phyloP scores from a whole-genome alignment of 1,139 yeast genomes.

The Zygosaccharomyces sapae region DNA sequence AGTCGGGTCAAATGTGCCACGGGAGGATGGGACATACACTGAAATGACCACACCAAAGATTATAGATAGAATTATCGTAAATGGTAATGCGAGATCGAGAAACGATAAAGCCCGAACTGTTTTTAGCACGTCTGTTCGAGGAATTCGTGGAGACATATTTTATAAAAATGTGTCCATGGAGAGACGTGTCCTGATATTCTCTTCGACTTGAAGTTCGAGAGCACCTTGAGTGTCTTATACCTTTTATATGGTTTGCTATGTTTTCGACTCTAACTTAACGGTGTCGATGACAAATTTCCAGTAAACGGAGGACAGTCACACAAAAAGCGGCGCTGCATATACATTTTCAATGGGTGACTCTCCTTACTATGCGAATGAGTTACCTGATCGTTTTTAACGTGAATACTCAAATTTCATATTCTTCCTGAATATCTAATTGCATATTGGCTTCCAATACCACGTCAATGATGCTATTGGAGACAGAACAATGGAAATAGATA shows the following conservation, averaged over 20 bases:
- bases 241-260: neutral
- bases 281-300: neutral
- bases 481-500: neutral
- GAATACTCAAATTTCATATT: neutral
- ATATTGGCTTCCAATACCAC: neutral
- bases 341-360: neutral
- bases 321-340: neutral
- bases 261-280: neutral
- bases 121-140: slow-evolving; percentile 1
- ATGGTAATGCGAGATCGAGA: slow-evolving; percentile 11
- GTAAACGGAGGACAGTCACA: neutral
- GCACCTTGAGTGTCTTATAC: neutral
- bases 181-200: neutral
- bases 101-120: slow-evolving; percentile 7
- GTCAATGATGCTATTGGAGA: neutral
- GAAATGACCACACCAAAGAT: slow-evolving; percentile 12
- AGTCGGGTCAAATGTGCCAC: slow-evolving; percentile 12
- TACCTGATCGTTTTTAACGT: neutral
- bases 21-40: slow-evolving; percentile 15
- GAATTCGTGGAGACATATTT: neutral
- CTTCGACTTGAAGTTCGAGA: neutral
- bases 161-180: neutral
- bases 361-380: neutral
- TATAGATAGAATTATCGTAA: slow-evolving; percentile 12
- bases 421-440: neutral